These are phyloP conservation scores for Ophiostoma quercus DNA, from an alignment of 2,329 filamentous ascomycete species.

Conservation along the genomic window DNA sequence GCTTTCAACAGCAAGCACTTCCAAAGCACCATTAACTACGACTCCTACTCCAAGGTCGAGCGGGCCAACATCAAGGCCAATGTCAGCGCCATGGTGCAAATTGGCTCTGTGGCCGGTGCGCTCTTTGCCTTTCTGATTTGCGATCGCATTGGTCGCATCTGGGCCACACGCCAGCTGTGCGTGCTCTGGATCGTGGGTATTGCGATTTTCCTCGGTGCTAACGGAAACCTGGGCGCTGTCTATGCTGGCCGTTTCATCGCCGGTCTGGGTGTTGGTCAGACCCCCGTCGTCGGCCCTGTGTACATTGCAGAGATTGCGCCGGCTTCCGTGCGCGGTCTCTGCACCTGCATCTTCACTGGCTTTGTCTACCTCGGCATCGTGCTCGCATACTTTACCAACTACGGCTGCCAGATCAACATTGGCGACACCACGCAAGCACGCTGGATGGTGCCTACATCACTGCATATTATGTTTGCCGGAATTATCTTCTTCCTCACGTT, in stretches of 20 bases:
- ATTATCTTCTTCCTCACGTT: neutral
- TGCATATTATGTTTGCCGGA: neutral
- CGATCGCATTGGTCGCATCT: neutral
- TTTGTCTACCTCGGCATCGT: neutral
- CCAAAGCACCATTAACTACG: neutral
- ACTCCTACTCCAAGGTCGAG: neutral
- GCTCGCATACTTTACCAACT: constrained; percentile 3
- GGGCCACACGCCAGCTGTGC: constrained; percentile 8
- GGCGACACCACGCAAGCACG: neutral
- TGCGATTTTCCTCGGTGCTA: neutral
- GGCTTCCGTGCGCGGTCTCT: neutral
- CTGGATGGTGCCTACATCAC: neutral
- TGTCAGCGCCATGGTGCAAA: constrained; percentile 7
- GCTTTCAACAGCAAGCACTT: constrained; percentile 8
- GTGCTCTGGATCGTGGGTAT: neutral
- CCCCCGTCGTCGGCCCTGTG: neutral
- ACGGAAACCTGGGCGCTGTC: neutral
- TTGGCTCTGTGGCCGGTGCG: neutral
- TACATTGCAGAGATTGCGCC: neutral
- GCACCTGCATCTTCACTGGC: constrained; percentile 4
- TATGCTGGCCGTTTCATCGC: neutral
- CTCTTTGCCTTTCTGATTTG: neutral
- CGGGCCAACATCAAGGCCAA: constrained; percentile 5
- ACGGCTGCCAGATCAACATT: neutral
- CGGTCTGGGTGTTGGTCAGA: neutral